Evolutionary conservation across 108 stramenopile species (phyloP), one percentile per base, ranked within the genome.

Genomic region (Licmophora abbreviata): DNA sequence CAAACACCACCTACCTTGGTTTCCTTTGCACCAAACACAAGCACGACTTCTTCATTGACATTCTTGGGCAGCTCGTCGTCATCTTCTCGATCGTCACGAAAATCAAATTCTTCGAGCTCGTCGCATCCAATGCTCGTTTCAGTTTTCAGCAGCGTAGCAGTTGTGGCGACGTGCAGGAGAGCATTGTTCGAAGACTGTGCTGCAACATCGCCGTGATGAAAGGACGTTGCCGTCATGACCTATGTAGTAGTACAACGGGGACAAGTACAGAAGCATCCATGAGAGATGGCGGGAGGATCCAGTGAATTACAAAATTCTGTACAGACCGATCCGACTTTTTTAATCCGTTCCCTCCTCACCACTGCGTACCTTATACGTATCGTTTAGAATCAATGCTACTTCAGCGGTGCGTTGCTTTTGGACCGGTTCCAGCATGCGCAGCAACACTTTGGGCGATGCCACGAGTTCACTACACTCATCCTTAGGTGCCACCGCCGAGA

Each of bases 1-100:
- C n/a, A n/a, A n/a, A n/a, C n/a, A n/a, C n/a, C n/a, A 3, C 38
- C 1, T 40, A 40, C 38, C 38, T 73, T 74, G 41, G 75, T 71
- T 63, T 91, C 89, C 54, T 77, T 81, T 53, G 79, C 64, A 28
- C 74, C 69, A 68, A 85, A 87, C 1, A 91, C 89, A 21, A 91
- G 60, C 44, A 77, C 64, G n/a, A 85, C 83, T 50, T 77, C 66
- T 24, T 82, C 66, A 50, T 85, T 77, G 32, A 84, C 58, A 50
- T 85, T 69, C 23, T 21, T 29, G 27, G 89, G 89, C 28, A 63
- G 49, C 8, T 59, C 45, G 11, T 57, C 43, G 8, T 62, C 62
- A 24, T 61, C 65, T 29, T 36, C 51, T 27, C 77, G 66, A 61
- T 76, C 65, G 55, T 63, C 67, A 15, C 66, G 63, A 59, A 66